A percentile compares a stretch with the other conserved stretches of the same genome.
phyloP scores from a whole-genome alignment of 331 rosid species.

The Malus hybrid region DNA sequence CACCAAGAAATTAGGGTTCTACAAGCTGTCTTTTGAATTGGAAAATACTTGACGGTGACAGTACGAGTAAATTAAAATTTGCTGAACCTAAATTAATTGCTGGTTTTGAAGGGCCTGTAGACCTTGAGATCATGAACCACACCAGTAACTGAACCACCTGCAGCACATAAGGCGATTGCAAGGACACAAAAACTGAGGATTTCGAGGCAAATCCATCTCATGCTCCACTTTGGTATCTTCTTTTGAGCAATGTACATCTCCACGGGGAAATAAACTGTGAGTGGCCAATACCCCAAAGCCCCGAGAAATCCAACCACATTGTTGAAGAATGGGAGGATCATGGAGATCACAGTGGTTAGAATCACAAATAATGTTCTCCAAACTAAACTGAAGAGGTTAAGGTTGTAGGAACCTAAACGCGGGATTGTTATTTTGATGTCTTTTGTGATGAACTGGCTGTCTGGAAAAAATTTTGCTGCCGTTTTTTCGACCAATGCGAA shows the following conservation, averaged over 20 bases:
- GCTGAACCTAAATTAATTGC: neutral
- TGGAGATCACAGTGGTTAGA: conserved; percentile 39
- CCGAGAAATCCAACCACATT: conserved; percentile 65
- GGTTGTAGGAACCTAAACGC: conserved; percentile 16
- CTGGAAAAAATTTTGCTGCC: conserved; percentile 10
- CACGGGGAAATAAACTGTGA: conserved; percentile 60
- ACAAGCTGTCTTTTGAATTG: neutral
- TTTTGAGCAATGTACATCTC: conserved; percentile 64
- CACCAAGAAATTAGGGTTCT: neutral
- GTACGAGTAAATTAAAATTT: neutral
- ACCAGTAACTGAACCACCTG: too few relatives aligned
- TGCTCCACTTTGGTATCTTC: conserved; percentile 59
- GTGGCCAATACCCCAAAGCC: conserved; percentile 75
- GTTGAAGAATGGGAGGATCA: conserved; percentile 73
- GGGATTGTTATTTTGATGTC: conserved; percentile 17
- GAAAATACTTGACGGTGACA: neutral
- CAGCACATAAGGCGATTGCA: too few relatives aligned
- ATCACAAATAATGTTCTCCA: conserved; percentile 64
- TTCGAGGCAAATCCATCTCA: conserved; percentile 53
- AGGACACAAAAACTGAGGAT: conserved; percentile 26
- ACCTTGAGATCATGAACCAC: conserved; percentile 9
- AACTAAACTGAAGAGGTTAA: conserved; percentile 49
- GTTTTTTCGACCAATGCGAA: conserved; percentile 29
- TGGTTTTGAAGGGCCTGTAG: conserved; percentile 22
- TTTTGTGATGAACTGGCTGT: conserved; percentile 16